phyloP scores from a whole-genome alignment of 305 asterid species.

The Fraxinus sp. region DNA sequence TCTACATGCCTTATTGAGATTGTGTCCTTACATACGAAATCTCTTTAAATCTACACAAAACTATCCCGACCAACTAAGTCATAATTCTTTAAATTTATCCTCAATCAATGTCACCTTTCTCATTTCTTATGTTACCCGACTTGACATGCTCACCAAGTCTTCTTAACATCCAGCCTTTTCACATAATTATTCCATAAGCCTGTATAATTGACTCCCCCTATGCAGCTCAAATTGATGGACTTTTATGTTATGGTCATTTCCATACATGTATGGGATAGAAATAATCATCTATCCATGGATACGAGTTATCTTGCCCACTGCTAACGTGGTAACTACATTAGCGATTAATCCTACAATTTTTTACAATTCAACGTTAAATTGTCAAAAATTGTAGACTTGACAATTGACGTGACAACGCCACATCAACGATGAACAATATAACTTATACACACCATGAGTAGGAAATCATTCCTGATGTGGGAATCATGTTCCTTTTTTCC shows the following conservation, averaged over 20 bases:
- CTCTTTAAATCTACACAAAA: background rate
- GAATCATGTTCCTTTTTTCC: conserved; percentile 33
- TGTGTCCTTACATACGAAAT: background rate
- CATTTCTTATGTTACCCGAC: background rate
- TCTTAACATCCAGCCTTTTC: background rate
- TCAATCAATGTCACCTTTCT: background rate
- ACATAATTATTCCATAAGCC: background rate
- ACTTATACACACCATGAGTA: too few species aligned
- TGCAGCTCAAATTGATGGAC: background rate
- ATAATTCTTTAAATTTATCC: background rate
- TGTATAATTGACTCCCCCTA: background rate
- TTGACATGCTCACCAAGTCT: background rate
- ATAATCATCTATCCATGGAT: too few species aligned
- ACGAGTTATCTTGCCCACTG: too few species aligned
- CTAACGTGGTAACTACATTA: too few species aligned
- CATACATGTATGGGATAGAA: background rate
- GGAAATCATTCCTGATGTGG: background rate
- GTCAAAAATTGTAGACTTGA: too few species aligned
- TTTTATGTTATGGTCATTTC: background rate
- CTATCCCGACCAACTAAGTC: background rate
- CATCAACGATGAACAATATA: too few species aligned
- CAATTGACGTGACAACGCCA: too few species aligned
- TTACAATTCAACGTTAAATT: too few species aligned
- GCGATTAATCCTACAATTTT: too few species aligned
- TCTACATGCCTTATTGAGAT: background rate